Evolutionary conservation across 2,329 filamentous ascomycete species (phyloP).

Genomic region (Bisporella sp.): DNA sequence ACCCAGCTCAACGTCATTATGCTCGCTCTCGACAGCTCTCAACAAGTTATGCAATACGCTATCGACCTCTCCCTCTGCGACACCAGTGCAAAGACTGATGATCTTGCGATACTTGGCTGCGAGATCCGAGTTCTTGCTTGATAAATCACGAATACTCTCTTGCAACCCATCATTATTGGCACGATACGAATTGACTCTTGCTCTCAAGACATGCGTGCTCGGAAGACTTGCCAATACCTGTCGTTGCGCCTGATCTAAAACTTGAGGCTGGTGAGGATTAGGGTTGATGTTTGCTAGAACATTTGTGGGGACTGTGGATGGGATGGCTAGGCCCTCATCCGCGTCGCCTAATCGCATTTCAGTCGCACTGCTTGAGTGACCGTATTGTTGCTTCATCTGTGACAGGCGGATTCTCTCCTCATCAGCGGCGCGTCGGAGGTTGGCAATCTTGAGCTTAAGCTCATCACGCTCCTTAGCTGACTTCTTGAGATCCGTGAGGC

Average conservation of each 20-base stretch:
- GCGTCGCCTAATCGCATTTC: conserved; percentile 37
- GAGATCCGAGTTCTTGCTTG: conserved; percentile 73
- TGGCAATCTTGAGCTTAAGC: conserved; percentile 65
- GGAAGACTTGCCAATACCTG: conserved; percentile 42
- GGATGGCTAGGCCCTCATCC: conserved; percentile 23
- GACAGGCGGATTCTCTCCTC: conserved; percentile 55
- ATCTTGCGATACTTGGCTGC: conserved; percentile 85
- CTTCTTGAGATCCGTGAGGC: conserved; percentile 62
- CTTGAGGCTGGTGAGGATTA: conserved; percentile 32
- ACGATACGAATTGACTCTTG: conserved; percentile 63
- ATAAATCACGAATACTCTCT: conserved; percentile 62
- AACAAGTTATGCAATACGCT: conserved; percentile 71
- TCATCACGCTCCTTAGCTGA: conserved; percentile 56
- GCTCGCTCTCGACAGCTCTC: conserved; percentile 84
- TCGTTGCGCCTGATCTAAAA: conserved; percentile 34
- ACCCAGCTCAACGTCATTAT: conserved; percentile 65
- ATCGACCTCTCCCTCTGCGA: conserved; percentile 70
- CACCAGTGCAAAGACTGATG: conserved; percentile 78
- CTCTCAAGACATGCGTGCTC: conserved; percentile 52
- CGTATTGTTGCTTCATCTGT: conserved; percentile 39
- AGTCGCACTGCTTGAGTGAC: conserved; percentile 44
- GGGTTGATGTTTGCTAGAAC: conserved; percentile 21
- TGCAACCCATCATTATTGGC: conserved; percentile 60
- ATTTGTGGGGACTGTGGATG: conserved; percentile 13
- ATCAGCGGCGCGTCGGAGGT: conserved; percentile 67